phyloP scores from a whole-genome alignment of 1,284 basidiomycete genomes.

The Heliocybe sulcata region DNA sequence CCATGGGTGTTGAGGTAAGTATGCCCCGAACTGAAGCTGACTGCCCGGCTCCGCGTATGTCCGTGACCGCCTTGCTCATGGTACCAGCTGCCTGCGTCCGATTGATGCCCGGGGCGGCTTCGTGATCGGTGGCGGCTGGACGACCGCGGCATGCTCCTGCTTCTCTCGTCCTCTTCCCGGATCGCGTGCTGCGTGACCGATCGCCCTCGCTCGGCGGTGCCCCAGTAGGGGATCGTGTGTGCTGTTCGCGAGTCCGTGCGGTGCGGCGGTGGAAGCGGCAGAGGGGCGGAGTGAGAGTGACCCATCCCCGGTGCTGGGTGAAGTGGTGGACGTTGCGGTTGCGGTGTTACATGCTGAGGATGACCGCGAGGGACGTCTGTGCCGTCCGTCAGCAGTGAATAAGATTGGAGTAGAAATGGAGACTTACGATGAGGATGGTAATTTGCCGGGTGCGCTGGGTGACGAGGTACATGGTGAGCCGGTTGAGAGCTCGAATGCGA shows the following conservation, averaged over 20 bases:
- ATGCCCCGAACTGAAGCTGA: not conserved
- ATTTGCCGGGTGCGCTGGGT: not conserved
- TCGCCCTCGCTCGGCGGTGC: not conserved
- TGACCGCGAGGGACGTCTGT: not conserved
- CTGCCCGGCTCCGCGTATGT: not conserved
- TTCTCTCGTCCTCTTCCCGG: not conserved
- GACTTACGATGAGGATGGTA: not conserved
- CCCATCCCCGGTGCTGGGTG: not conserved
- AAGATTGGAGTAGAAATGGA: not conserved
- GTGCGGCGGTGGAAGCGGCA: not conserved
- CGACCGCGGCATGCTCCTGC: not conserved
- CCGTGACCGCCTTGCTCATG: not conserved
- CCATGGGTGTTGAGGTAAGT: not conserved
- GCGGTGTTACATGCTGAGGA: not conserved
- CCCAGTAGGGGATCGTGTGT: not conserved
- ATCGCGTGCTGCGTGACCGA: not conserved
- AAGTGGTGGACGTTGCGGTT: not conserved
- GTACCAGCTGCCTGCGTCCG: not conserved
- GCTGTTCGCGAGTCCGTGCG: not conserved
- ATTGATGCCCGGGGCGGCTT: not conserved
- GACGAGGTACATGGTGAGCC: not conserved
- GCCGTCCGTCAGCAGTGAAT: not conserved
- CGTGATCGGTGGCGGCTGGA: not conserved
- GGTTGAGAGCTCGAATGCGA: not conserved
- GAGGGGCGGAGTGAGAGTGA: not conserved